Base-by-base conservation (phyloP, 768 basidiomycete species). In the Amanita rimosa region DNA sequence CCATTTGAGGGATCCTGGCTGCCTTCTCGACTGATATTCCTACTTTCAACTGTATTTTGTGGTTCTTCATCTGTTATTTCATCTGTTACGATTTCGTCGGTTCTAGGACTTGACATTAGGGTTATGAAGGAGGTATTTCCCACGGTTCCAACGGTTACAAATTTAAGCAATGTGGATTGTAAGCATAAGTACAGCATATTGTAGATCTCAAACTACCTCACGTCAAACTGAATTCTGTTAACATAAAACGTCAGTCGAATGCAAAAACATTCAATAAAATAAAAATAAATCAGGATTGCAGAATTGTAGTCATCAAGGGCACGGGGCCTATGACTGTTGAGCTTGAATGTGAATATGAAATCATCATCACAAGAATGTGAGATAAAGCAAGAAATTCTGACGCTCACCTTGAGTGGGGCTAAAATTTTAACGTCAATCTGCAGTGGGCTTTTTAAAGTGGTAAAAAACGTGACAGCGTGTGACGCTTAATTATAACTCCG, bases 261-360 rank as follows among this genome's bases (percentile, higher is more conserved):
- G 5, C 11, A 46, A 27, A n/a, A 19, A 22, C 37, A 41, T 39
- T 24, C 46, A 40, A 48, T 24, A 48, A 53, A 43, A 38, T 5
- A 55, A 22, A 19, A 35, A 27, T 44, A 36, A 31, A 44, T 53
- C 52, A 55, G 52, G 16, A 76, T 78, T 76, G 75, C 75, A 78
- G 76, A 78, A 76, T 69, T 70, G 56, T 52, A 55, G 57, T 77
- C 74, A 73, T 69, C 75, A 76, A 53, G 52, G 67, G 65, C 29
- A 29, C 29, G 2, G 68, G 65, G 68, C 40, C 48, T 49, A 49
- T 42, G 76, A 76, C 74, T 78, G 75, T 76, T 78, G 73, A 78
- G 75, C 73, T 78, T 78, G 74, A 64, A 70, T 78, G 71, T 76
- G 75, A 72, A 58, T 62, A 67, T 62, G 57, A 69, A 53, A 70